Conservation (phyloP, 2,329 filamentous ascomycete genomes). For the Fusarium tupiense region DNA sequence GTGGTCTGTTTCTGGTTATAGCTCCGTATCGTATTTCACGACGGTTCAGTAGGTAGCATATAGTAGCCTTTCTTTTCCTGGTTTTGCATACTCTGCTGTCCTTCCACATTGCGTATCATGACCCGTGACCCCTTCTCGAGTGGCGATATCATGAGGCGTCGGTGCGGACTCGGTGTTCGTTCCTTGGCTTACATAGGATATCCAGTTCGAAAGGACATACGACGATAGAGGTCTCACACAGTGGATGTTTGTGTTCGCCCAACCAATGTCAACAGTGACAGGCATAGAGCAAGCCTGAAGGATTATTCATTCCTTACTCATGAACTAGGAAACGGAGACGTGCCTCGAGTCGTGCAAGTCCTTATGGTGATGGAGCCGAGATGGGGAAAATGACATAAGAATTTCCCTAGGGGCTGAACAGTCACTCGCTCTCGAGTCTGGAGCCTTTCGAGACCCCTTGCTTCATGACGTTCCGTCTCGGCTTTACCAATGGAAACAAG, state of each 20-base stretch:
- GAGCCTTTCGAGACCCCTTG: slow-evolving; percentile 5
- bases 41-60: slow-evolving; percentile 35
- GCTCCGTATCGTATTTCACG: slow-evolving; percentile 7
- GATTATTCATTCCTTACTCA: slow-evolving; percentile 9
- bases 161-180: neutral
- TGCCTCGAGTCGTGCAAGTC: slow-evolving; percentile 3
- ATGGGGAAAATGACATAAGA: slow-evolving; percentile 11
- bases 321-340: neutral
- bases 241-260: neutral
- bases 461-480: slow-evolving; percentile 27
- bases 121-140: neutral
- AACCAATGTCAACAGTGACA: neutral
- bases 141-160: neutral
- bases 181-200: neutral
- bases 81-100: neutral
- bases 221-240: neutral
- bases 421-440: neutral
- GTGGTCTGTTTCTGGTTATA: slow-evolving; percentile 25
- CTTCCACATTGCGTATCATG: neutral
- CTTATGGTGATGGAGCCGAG: slow-evolving; percentile 2
- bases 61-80: slow-evolving; percentile 37
- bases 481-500: slow-evolving; percentile 26
- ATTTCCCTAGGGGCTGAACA: neutral
- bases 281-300: neutral
- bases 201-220: neutral